Base-by-base conservation (phyloP, 345 rosid species). In the Noccaea caerulescens region DNA sequence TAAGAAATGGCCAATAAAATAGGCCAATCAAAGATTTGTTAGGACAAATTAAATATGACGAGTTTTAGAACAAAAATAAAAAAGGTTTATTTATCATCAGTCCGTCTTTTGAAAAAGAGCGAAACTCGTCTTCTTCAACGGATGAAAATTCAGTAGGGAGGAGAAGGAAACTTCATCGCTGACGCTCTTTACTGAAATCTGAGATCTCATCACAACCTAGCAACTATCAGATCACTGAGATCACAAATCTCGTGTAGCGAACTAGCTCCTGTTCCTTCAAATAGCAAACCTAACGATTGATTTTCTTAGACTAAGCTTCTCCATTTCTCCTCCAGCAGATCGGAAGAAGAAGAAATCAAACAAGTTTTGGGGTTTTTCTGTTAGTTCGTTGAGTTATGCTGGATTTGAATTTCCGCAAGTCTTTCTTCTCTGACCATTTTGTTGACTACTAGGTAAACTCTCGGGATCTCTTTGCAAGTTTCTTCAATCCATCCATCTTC, bases 41-140 rank as follows among this genome's bases (percentile, higher is more conserved):
- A 2, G 30, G 30, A 25, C 30, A 25, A 25, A 25, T 25, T 25
- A 25, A 25, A 27, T 27, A 27, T 27, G 23, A 20, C 23, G 23
- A 20, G 23, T 27, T 27, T 27, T 27, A 2, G 30, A 3, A 2
- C 30, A 2, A 27, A 2, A 27, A 27, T 0, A 27, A 27, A 27
- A 3, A 27, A 27, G 4, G 30, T 27, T 25, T 25, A 25, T 2
- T 25, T 25, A 1, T 2, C 30, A 25, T 25, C 30, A 2, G 3
- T 25, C 30, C 3, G 30, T 27, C 10, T 62, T 59, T 59, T 41
- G 16, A 18, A 25, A 53, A 58, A 58, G 10, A 44, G 25, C 1
- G 61, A 53, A 41, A 36, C 70, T 50, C 37, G 58, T 42, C 62
- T 67, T 53, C 41, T 66, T 53, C 62, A 66, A 66, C 49, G 44